A percentile compares a stretch with the other conserved stretches of the same genome.
These are phyloP conservation scores for Saturnispora diversa DNA, from an alignment of 805 yeast species.

Conservation along the genomic window DNA sequence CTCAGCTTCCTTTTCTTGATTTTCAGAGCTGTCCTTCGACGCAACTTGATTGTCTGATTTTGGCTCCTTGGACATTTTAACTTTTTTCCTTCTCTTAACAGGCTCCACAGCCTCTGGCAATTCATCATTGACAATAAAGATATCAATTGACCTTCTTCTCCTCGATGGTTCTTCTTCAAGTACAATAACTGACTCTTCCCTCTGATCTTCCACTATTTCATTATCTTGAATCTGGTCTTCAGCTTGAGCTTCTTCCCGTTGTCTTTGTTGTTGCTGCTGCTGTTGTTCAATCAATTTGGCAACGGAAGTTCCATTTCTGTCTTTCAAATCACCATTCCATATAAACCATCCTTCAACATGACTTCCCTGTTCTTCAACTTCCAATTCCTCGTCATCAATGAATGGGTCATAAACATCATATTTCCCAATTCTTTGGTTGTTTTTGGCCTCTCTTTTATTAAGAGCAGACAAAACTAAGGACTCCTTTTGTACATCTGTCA, in stretches of 20 bases:
- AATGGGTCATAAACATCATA: slow-evolving; percentile 93
- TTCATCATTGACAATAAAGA: background rate
- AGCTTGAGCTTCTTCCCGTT: background rate
- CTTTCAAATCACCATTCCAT: slow-evolving; percentile 84
- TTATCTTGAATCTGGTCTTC: background rate
- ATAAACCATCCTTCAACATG: slow-evolving; percentile 95
- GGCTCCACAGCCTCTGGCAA: background rate
- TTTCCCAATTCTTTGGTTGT: slow-evolving; percentile 73
- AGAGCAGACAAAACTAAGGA: slow-evolving; percentile 26
- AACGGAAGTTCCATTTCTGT: slow-evolving; percentile 25
- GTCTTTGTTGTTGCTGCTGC: background rate
- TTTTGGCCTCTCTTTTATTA: slow-evolving; percentile 36
- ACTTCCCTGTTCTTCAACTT: slow-evolving; percentile 89
- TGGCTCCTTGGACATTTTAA: background rate
- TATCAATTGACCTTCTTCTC: background rate
- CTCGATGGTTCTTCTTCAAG: background rate
- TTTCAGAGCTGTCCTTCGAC: too few species aligned
- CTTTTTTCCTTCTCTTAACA: slow-evolving; percentile 1
- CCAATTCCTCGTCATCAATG: slow-evolving; percentile 87
- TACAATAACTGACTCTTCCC: background rate
- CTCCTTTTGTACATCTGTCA: slow-evolving; percentile 30
- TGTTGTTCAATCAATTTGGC: background rate
- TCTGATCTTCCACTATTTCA: background rate
- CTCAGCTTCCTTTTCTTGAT: slow-evolving; percentile 1
- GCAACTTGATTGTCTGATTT: too few species aligned